Base-by-base conservation (phyloP, 1,139 yeast species). In the Pneumocystis carinii region DNA sequence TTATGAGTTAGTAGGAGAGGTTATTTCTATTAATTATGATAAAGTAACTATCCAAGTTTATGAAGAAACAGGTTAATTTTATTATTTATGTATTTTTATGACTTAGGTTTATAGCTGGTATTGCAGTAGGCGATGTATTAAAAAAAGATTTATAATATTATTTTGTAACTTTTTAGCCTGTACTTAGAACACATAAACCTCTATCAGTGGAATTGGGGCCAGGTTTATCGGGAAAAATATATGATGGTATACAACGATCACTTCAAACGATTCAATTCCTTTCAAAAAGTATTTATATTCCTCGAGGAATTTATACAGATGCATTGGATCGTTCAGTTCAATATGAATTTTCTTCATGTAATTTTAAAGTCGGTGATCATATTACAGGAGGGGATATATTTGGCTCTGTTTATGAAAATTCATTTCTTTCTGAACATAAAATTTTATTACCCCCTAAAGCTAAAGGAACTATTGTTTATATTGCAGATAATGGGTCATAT, bases 161-260 rank as follows among this genome's bases (percentile, higher is more conserved):
- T 3, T 12, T 48, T 2, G 24, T 48, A 24, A 48, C n/a, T 12
- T 48, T 10, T 19, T 48, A 48, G 55, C 99, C 99, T 1, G 98
- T 92, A 63, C 78, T 88, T 72, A 85, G 98, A 79, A 92, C 98
- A 12, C 98, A 98, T 68, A 89, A 92, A 76, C 99, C 99, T 19
- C 81, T 92, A 71, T 89, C 97, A 62, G 99, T 92, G 62, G 99
- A 92, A 78, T 81, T 92, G 74, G 99, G 99, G 72, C 99, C 99
- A 37, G 99, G 99, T 75, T 82, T 92, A 72, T 89, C 92, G 95
- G 98, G 92, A 78, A 92, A 96, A 69, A 92, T 92, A 74, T 92
- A 92, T 73, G 99, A 92, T 77, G 99, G 99, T 80, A 92, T 92
- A 75, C 98, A 92, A 79, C 90, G 99, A 80, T 98, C 99, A 60